These are phyloP conservation scores for Kwoniella sp. DNA, from an alignment of 768 basidiomycete genomes.

Conservation along the genomic window DNA sequence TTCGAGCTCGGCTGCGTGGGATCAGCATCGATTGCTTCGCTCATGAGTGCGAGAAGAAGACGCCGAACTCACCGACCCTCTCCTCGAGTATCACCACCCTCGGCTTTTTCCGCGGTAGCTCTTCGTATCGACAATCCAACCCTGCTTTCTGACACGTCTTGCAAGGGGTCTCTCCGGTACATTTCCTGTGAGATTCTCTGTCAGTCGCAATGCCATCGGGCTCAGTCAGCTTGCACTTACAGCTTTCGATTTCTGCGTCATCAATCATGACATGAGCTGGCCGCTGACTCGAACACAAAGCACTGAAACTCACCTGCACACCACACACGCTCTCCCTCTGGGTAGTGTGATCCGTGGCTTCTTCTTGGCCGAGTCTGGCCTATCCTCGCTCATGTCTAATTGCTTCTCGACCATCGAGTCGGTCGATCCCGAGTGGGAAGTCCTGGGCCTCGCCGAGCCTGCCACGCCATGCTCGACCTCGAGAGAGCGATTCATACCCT, in stretches of 20 bases:
- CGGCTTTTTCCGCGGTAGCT: constrained; percentile 29
- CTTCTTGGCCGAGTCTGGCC: constrained; percentile 12
- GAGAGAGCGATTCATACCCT: not conserved
- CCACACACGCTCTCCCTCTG: constrained; percentile 37
- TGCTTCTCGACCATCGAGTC: constrained; percentile 10
- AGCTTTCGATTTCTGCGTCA: constrained; percentile 32
- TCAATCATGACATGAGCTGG: not conserved
- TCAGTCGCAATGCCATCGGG: not conserved
- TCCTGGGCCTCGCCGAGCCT: no score
- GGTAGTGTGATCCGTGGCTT: constrained; percentile 34
- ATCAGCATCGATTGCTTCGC: not conserved
- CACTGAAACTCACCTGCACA: constrained; percentile 19
- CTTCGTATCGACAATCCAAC: constrained; percentile 36
- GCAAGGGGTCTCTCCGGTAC: constrained; percentile 37
- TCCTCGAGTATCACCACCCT: constrained; percentile 33
- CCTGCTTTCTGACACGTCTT: constrained; percentile 28
- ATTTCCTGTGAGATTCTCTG: constrained; percentile 23
- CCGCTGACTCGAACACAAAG: not conserved
- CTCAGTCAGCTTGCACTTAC: constrained; percentile 17
- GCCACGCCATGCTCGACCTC: not conserved
- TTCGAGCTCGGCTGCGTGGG: constrained; percentile 14
- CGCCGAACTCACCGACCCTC: constrained; percentile 36
- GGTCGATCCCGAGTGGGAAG: constrained; percentile 15
- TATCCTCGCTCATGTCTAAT: not conserved
- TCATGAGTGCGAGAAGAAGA: not conserved